Base-by-base conservation (phyloP, 108 stramenopile genomes). In the Schizochytrium sp. region DNA sequence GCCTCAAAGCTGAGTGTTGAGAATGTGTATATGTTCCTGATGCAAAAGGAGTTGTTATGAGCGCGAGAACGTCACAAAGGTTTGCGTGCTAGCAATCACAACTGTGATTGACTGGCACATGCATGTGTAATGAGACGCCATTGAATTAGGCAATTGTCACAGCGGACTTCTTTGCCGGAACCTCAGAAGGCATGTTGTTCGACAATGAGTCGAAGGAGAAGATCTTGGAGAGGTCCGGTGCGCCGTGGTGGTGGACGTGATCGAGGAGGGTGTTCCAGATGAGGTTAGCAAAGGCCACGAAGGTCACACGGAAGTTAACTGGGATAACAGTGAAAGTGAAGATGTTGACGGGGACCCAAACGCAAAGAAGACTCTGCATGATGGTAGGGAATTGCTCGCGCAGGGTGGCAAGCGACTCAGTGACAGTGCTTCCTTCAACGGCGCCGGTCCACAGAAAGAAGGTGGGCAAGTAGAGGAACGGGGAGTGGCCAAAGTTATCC, bases 361-460 rank as follows among this genome's bases (percentile, higher is more conserved):
- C 55, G 47, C 28, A 38, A 38, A 83, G 76, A 49, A 83, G 53
- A 28, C 50, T 55, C 76, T 83, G 50, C 76, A 83, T 83, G 2
- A 83, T 55, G 50, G 47, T 55, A 38, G 53, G 28, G 76, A 83
- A 83, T 53, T 83, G 76, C 53, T 83, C 53, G 38, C 53, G 38
- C 47, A 55, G 12, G n/a, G 19, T 40, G 5, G 49, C 53, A n/a
- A 83, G 19, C 45, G 76, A 83, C 47, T 50, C 28, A 38, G 38
- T 55, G 53, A 83, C 55, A 40, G 76, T 83, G 38, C 55, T 55
- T n/a, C 76, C 76, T n/a, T 83, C 76, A 3, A 83, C 47, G 15
- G 76, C 76, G 2, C 76, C 76, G n/a, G 76, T 83, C 76, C 76
- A 83, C 10, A 83, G 50, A 53, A 55, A 83, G 55, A 83, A 83